phyloP scores from a whole-genome alignment of 78 protist species.

The Dictyostelium capitatum region DNA sequence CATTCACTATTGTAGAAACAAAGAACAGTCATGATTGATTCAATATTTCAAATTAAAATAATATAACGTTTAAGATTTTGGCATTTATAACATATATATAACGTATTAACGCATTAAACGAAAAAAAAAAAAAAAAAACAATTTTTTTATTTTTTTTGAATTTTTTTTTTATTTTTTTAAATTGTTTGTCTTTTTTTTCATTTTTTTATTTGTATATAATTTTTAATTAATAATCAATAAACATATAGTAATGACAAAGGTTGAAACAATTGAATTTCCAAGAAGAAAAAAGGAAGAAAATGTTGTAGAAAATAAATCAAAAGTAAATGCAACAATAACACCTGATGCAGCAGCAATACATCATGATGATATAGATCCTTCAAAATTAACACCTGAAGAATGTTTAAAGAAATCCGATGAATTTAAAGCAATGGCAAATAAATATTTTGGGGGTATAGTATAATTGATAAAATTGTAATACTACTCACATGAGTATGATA shows the following conservation, averaged over 20 bases:
- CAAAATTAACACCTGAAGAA: slow-evolving; percentile 38
- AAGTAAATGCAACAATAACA: neutral
- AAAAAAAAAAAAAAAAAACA: slow-evolving; percentile 10
- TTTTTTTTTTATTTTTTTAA: neutral
- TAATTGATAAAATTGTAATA: no score
- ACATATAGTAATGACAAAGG: neutral
- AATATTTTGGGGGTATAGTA: slow-evolving; percentile 67
- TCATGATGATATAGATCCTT: slow-evolving; percentile 13
- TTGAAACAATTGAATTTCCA: slow-evolving; percentile 42
- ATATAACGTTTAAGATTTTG: no score
- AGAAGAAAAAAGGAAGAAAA: slow-evolving; percentile 41
- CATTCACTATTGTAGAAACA: no score
- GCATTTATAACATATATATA: no score
- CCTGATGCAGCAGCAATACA: neutral
- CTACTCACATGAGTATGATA: neutral
- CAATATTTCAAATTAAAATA: no score
- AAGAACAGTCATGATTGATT: no score
- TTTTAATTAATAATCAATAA: neutral
- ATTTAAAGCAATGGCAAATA: slow-evolving; percentile 71
- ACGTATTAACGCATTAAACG: no score
- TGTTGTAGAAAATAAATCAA: neutral
- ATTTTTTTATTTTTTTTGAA: neutral
- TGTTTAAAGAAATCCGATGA: slow-evolving; percentile 63
- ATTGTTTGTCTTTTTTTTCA: neutral
- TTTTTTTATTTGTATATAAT: neutral